Evolutionary conservation across 257 asterid genomes (phyloP).

Genomic region (Plantago elongata): DNA sequence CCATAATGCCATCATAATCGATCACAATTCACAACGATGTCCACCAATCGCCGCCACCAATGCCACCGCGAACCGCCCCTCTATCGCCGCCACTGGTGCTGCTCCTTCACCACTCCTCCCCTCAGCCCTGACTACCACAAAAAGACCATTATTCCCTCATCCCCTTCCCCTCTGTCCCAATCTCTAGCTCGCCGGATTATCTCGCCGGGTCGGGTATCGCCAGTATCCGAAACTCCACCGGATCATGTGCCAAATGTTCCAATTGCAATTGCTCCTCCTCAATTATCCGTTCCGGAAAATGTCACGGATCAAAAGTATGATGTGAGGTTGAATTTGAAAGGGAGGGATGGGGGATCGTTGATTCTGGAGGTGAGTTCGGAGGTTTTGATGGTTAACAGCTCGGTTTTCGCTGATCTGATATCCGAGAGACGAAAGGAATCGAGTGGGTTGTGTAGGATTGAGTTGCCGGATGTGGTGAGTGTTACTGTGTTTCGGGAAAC

Average conservation of each 20-base stretch:
- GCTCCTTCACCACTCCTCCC: too few species aligned
- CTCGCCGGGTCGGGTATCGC: constrained; percentile 71
- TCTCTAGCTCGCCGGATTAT: constrained; percentile 41
- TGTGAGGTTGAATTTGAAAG: constrained; percentile 81
- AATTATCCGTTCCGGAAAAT: constrained; percentile 22
- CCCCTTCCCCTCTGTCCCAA: too few species aligned
- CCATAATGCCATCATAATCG: too few species aligned
- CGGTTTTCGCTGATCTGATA: constrained; percentile 68
- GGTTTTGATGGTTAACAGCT: constrained; percentile 63
- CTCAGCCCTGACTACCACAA: too few species aligned
- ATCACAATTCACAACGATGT: too few species aligned
- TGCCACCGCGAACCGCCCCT: too few species aligned
- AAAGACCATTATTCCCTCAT: too few species aligned
- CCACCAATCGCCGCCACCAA: too few species aligned
- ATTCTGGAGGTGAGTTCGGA: constrained; percentile 71
- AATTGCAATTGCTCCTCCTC: background rate
- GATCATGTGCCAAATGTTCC: background rate
- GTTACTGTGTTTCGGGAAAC: constrained; percentile 64
- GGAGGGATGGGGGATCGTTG: constrained; percentile 56
- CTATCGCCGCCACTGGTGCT: too few species aligned
- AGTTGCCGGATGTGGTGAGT: constrained; percentile 86
- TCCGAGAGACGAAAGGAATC: constrained; percentile 43
- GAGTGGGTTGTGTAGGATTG: constrained; percentile 73
- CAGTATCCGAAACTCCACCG: constrained; percentile 28
- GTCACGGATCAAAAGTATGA: constrained; percentile 28